Evolutionary conservation across 2,329 filamentous ascomycete species (phyloP), one percentile per base, ranked within the genome.

Genomic region (Sphaerulina vaccinii): DNA sequence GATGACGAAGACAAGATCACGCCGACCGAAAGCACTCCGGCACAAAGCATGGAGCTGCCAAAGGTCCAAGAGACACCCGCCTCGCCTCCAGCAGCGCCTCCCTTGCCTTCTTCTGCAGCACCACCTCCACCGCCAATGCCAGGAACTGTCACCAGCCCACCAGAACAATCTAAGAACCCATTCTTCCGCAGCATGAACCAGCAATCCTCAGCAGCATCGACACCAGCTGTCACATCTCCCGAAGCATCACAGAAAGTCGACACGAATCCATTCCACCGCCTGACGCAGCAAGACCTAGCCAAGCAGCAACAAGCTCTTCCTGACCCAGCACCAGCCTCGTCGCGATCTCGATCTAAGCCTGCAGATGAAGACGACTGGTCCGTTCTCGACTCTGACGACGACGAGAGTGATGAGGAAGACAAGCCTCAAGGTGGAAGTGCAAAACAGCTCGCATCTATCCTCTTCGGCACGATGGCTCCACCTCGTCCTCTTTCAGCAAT

Each of bases 401-500:
- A 73, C 3, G 81, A 85, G n/a, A 81, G 82, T 29, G 86, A 92
- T 50, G 88, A 91, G 50, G 87, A 90, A 48, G 82, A 85, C 8
- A 56, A 61, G 51, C 85, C 88, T 15, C 87, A 87, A 44, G 89
- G 89, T 49, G 85, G 87, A 53, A 90, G 84, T 61, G 93, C 93
- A 42, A 93, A 95, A 55, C 89, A 96, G 63, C 82, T 99, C 32
- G 93, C 93, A 13, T 95, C 89, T 5, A 93, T 96, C 55, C 79
- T 99, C 16, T 99, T 99, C 68, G 92, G 93, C 53, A 96, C 91
- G 45, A 97, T 99, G 91, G 92, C 83, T 8, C 92, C 93, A 33
- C 92, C 93, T 11, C 84, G 92, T 45, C 91, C 92, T 23, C 73
- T 96, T 38, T 95, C 89, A 16, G 87, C 90, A 5, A 84, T 88